phyloP scores from a whole-genome alignment of 352 stramenopile genomes.

The Pythium chondricola region DNA sequence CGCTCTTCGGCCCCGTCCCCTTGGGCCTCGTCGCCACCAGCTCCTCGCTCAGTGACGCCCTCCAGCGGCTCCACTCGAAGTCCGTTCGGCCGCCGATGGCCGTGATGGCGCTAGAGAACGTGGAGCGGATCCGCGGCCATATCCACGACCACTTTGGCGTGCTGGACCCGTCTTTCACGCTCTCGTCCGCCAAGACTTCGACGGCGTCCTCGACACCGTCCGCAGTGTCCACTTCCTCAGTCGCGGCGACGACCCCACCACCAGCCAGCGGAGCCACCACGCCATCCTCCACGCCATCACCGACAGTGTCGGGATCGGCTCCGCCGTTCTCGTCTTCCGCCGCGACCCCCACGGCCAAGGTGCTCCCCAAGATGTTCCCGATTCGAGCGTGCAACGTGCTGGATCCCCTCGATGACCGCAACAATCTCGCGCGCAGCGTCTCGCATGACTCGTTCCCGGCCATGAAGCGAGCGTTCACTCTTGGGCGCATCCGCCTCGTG shows the following conservation, averaged over 20 bases:
- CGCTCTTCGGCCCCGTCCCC: conserved; percentile 68
- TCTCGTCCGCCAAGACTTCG: neutral
- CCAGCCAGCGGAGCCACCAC: neutral
- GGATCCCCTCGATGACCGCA: conserved; percentile 80
- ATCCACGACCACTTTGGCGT: conserved; percentile 52
- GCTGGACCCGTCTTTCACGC: conserved; percentile 29
- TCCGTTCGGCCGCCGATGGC: conserved; percentile 1
- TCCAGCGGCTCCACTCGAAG: conserved; percentile 16
- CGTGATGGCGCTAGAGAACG: conserved; percentile 33
- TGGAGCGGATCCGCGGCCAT: conserved; percentile 40
- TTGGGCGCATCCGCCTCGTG: conserved; percentile 47
- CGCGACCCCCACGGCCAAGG: neutral
- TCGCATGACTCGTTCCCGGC: conserved; percentile 63
- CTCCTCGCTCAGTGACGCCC: conserved; percentile 23
- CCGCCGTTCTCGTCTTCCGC: neutral
- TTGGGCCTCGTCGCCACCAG: conserved; percentile 41
- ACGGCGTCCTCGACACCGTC: neutral
- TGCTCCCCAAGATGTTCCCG: conserved; percentile 35
- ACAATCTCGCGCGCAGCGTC: conserved; percentile 83
- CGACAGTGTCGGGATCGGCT: conserved; percentile 9
- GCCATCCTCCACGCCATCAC: neutral
- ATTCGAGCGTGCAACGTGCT: conserved; percentile 86
- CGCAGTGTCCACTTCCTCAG: neutral
- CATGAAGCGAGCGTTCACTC: conserved; percentile 61
- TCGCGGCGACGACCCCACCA: neutral